Percentiles rank a stretch among this genome's conserved stretches.
These are phyloP conservation scores for Diaporthe sp. DNA, from an alignment of 2,329 filamentous ascomycete species.

Conservation along the genomic window DNA sequence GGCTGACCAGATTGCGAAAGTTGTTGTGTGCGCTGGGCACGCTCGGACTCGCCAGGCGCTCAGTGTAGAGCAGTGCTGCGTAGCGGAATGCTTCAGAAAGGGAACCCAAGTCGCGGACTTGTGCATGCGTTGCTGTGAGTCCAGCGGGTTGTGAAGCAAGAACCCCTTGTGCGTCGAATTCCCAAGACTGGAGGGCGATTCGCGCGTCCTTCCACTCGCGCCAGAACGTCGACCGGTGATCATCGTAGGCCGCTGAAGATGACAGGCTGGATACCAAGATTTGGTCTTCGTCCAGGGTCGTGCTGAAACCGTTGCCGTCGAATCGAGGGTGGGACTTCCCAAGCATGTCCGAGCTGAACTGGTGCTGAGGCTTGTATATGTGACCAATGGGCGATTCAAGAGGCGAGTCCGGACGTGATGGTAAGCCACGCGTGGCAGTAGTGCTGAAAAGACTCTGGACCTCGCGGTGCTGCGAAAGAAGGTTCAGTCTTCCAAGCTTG, in stretches of 20 bases:
- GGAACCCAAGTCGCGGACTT: constrained; percentile 81
- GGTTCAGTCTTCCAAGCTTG: constrained; percentile 85
- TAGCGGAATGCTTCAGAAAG: constrained; percentile 93
- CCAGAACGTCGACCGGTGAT: constrained; percentile 80
- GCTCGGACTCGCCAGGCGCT: constrained; percentile 84
- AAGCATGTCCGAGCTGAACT: constrained; percentile 44
- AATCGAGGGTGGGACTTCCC: constrained; percentile 58
- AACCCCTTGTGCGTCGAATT: constrained; percentile 72
- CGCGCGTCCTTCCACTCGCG: constrained; percentile 87
- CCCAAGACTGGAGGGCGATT: constrained; percentile 82
- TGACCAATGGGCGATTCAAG: constrained; percentile 57
- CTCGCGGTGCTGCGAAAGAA: constrained; percentile 79
- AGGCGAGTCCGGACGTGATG: constrained; percentile 53
- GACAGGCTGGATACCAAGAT: constrained; percentile 56
- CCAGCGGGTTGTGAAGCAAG: constrained; percentile 61
- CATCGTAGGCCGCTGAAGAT: constrained; percentile 64
- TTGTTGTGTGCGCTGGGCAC: constrained; percentile 79
- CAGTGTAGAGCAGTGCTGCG: constrained; percentile 88
- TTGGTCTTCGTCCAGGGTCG: constrained; percentile 68
- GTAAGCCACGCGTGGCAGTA: constrained; percentile 41
- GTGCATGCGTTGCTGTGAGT: constrained; percentile 60
- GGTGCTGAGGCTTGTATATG: constrained; percentile 54
- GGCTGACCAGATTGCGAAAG: constrained; percentile 86
- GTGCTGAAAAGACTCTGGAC: constrained; percentile 56
- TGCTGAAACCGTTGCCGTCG: constrained; percentile 76